These are phyloP conservation scores for Corinectria fuckeliana DNA, from an alignment of 2,329 filamentous ascomycete species.

Conservation along the genomic window DNA sequence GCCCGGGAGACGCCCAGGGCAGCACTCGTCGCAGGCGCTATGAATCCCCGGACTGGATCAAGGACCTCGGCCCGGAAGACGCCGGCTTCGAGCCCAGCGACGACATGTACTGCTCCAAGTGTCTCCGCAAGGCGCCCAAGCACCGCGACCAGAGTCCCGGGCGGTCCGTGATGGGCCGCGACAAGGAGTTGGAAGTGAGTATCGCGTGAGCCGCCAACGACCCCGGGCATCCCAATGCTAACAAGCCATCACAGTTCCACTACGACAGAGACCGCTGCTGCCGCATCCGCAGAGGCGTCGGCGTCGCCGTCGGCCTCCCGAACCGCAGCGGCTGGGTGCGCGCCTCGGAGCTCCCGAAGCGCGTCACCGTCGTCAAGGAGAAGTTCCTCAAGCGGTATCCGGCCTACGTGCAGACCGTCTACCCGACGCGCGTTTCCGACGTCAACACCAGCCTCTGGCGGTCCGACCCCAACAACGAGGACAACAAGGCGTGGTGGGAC, in stretches of 20 bases:
- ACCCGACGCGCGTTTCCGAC: conserved; percentile 30
- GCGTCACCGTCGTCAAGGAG: conserved; percentile 28
- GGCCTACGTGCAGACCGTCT: conserved; percentile 39
- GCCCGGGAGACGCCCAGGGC: not conserved
- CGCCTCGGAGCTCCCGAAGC: conserved; percentile 9
- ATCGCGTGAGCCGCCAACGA: not conserved
- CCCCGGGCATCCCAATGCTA: not conserved
- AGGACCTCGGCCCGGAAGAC: conserved; percentile 30
- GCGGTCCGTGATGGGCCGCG: conserved; percentile 17
- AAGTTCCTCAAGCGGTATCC: conserved; percentile 36
- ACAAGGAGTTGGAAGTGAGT: conserved; percentile 32
- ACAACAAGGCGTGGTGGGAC: conserved; percentile 34
- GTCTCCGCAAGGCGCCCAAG: conserved; percentile 40
- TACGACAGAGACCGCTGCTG: conserved; percentile 31
- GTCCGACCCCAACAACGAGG: conserved; percentile 43
- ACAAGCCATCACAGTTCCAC: conserved; percentile 26
- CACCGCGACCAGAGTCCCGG: conserved; percentile 27
- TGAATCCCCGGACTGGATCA: conserved; percentile 38
- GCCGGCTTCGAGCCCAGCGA: conserved; percentile 35
- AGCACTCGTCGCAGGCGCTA: conserved; percentile 12
- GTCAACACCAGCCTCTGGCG: conserved; percentile 33
- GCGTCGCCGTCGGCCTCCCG: conserved; percentile 31
- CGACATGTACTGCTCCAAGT: conserved; percentile 44
- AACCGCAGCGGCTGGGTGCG: conserved; percentile 45
- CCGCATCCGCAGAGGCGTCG: conserved; percentile 35